Evolutionary conservation across 2,329 filamentous ascomycete species (phyloP), one percentile per base, ranked within the genome.

Genomic region (Cryoendolithus antarcticus): DNA sequence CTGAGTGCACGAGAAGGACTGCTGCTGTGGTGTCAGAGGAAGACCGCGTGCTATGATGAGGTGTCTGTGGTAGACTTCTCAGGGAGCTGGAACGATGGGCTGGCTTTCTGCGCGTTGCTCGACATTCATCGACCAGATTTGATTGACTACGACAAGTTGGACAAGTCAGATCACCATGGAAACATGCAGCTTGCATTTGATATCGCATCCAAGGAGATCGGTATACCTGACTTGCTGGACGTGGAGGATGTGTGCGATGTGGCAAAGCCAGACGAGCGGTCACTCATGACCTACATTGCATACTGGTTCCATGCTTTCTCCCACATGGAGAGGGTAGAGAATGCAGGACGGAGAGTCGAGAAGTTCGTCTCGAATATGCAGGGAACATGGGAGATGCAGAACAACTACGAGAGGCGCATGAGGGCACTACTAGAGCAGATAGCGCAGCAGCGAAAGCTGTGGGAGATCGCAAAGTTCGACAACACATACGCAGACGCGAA

Each of bases 251-350:
- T 98, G 12, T 94, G 86, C 60, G 91, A 98, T 59, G 89, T 98
- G 21, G 75, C 86, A 15, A 93, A 91, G 65, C 91, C 91, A 15
- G 91, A 98, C 59, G 91, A 98, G 63, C 80, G 86, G 52, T 93
- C 84, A 60, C 72, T 98, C 58, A 98, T 98, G 91, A 98, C 91
- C 1, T 98, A 98, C 62, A 98, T 98, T 53, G 91, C 91, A 48
- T 98, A 98, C 69, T 98, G 91, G 91, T 98, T 98, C 72, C 91
- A 98, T 59, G 91, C 91, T 52, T 98, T 98, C 61, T 96, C 89
- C 24, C 89, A 96, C 57, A 93, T 98, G 80, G 91, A 98, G 65
- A 83, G 89, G 59, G 91, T 98, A 6, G 91, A 98, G 63, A 98
- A 98, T 58, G 91, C 91, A 3, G 91, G 91, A 4, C 77, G 91